These are phyloP conservation scores for sorghum (Sorghum bicolor) DNA, from an alignment of 176 grass and related monocot species.

Conservation along the genomic window Sorghum_bicolor_NCBIv3 NC_012871.2:72821501-72822000, in stretches of 20 bases:
- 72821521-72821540: background rate
- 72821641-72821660: fast-evolving
- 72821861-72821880: background rate
- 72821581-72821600: background rate
- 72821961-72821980: background rate
- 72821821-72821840: fast-evolving
- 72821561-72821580: background rate
- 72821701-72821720: conserved; percentile 15
- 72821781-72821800: background rate
- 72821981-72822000: conserved; percentile 13
- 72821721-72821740: background rate
- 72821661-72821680: background rate
- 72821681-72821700: background rate
- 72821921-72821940: background rate
- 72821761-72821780: background rate
- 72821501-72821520: no score
- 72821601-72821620: conserved; percentile 32
- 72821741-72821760: background rate
- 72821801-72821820: conserved; percentile 23
- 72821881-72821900: conserved; percentile 34
- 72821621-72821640: background rate
- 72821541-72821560: background rate
- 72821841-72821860: conserved; percentile 57
- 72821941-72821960: background rate
- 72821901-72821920: conserved; percentile 30